Conservation (phyloP, 2,329 filamentous ascomycete species). For the Colletotrichum theobromicola region DNA sequence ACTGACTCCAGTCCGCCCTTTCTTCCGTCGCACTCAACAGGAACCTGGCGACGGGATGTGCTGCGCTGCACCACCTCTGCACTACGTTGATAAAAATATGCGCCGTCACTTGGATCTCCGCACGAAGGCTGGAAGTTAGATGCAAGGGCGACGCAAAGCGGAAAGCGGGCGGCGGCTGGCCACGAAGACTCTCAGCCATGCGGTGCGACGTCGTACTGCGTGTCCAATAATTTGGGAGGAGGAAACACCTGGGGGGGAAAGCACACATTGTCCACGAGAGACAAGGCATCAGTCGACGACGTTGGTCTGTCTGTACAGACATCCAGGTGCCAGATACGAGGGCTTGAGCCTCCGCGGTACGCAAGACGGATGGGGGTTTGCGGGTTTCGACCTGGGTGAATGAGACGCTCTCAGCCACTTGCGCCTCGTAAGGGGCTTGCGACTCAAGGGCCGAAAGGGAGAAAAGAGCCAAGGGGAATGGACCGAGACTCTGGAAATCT, state of each 20-base stretch:
- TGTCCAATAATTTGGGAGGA: not conserved
- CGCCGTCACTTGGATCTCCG: not conserved
- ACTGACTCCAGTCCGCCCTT: not conserved
- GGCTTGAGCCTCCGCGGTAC: not conserved
- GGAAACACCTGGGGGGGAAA: not conserved
- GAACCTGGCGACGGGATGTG: not conserved
- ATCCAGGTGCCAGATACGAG: not conserved
- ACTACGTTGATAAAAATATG: not conserved
- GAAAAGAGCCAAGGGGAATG: not conserved
- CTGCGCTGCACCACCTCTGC: not conserved
- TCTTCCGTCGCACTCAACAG: not conserved
- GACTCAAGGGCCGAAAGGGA: not conserved
- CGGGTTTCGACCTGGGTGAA: not conserved
- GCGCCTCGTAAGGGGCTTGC: not conserved
- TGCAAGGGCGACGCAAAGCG: slow-evolving; percentile 1
- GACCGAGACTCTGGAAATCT: not conserved
- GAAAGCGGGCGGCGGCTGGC: slow-evolving; percentile 9
- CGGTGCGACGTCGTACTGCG: slow-evolving; percentile 5
- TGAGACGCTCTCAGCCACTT: not conserved
- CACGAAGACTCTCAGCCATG: not conserved
- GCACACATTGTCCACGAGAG: not conserved
- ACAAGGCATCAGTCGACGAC: not conserved
- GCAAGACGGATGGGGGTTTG: not conserved
- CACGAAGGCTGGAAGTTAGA: not conserved
- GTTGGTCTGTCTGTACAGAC: not conserved